A percentile compares a stretch with the other conserved stretches of the same genome.
phyloP scores from a whole-genome alignment of 805 yeast genomes.

The Candida nanaspora region DNA sequence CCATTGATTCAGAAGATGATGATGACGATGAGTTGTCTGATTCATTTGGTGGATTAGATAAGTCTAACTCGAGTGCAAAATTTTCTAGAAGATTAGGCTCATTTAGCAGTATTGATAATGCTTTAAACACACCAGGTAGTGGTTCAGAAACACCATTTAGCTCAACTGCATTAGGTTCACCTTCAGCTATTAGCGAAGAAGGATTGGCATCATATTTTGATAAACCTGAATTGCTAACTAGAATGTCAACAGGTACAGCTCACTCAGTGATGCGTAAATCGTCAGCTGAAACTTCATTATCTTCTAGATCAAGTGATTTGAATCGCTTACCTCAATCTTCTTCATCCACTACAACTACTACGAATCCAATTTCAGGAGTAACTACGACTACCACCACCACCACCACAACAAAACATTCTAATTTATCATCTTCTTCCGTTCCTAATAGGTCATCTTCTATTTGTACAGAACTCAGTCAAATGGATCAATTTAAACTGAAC shows the following conservation, averaged over 20 bases:
- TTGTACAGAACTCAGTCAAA: too few species aligned
- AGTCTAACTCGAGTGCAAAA: neutral
- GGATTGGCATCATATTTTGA: constrained; percentile 22
- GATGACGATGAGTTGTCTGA: too few species aligned
- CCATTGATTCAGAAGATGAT: constrained; percentile 1
- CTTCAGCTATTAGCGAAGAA: constrained; percentile 4
- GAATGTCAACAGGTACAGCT: constrained; percentile 48
- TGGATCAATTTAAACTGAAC: constrained; percentile 9
- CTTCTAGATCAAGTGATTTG: neutral
- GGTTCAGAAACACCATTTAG: too few species aligned
- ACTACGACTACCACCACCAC: neutral
- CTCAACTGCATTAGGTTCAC: neutral
- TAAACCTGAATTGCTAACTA: constrained; percentile 37
- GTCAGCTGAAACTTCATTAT: constrained; percentile 7
- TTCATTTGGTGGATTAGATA: too few species aligned
- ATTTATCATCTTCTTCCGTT: neutral
- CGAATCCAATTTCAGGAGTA: neutral
- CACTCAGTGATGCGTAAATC: constrained; percentile 23
- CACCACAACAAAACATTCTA: too few species aligned
- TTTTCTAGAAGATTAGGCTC: too few species aligned
- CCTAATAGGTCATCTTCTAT: too few species aligned
- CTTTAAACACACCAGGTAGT: too few species aligned
- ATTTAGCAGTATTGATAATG: too few species aligned
- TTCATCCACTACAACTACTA: neutral
- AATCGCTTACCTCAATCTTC: neutral